phyloP scores from a whole-genome alignment of 805 yeast species.

The Kodamaea kakaduensis region DNA sequence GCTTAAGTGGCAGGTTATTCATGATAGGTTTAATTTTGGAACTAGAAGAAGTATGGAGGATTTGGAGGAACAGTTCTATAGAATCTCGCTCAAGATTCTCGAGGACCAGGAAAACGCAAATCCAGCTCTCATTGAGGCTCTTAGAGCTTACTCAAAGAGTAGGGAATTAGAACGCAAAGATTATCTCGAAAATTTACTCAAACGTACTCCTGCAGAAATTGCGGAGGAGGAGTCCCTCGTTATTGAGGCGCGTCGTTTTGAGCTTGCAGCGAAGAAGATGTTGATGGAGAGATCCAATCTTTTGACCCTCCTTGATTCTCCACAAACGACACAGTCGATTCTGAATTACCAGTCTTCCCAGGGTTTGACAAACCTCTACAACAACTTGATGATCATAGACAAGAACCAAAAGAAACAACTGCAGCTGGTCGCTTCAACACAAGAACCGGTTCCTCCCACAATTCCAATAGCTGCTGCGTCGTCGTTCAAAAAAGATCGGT shows the following conservation, averaged over 20 bases:
- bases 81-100: constrained; percentile 50
- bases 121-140: constrained; percentile 51
- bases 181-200: constrained; percentile 70
- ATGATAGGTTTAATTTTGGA: constrained; percentile 50
- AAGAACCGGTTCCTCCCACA: constrained; percentile 55
- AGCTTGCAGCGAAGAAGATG: constrained; percentile 86
- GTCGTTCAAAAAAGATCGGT: constrained; percentile 38
- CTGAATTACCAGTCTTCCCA: constrained; percentile 78
- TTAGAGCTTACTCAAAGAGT: constrained; percentile 60
- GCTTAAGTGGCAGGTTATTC: constrained; percentile 63
- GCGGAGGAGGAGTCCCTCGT: constrained; percentile 96
- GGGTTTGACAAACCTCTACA: constrained; percentile 84
- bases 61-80: constrained; percentile 75
- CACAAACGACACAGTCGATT: constrained; percentile 70
- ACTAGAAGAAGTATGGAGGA: constrained; percentile 61
- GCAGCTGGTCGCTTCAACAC: constrained; percentile 29
- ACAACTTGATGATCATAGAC: constrained; percentile 67
- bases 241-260: constrained; percentile 88
- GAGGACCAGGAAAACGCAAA: constrained; percentile 40
- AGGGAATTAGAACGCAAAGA: constrained; percentile 77
- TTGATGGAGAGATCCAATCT: constrained; percentile 76
- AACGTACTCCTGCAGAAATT: constrained; percentile 90
- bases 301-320: constrained; percentile 78
- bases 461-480: constrained; percentile 56
- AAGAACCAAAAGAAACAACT: constrained; percentile 53